A percentile compares a stretch with the other conserved stretches of the same genome.
Conservation (phyloP, 2,329 filamentous ascomycete species). For the Trichophyton simii region DNA sequence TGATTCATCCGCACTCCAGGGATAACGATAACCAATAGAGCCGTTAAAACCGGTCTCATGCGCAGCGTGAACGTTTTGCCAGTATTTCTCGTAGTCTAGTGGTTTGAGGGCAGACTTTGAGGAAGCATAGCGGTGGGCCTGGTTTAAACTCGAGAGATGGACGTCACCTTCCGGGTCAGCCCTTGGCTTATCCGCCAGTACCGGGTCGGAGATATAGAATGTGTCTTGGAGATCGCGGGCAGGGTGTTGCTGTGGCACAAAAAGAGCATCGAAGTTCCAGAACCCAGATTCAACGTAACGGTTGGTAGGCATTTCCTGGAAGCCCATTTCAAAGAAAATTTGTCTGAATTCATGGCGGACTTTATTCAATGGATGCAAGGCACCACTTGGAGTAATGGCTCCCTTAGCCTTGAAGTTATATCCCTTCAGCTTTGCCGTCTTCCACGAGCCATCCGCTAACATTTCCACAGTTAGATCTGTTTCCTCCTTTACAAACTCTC, state of each 20-base stretch:
- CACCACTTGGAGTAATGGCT: slow-evolving; percentile 36
- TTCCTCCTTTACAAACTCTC: slow-evolving; percentile 81
- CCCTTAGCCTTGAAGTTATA: slow-evolving; percentile 66
- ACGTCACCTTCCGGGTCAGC: slow-evolving; percentile 39
- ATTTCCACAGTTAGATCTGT: slow-evolving; percentile 93
- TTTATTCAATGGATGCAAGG: slow-evolving; percentile 62
- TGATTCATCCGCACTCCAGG: slow-evolving; percentile 79
- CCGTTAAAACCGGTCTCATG: slow-evolving; percentile 88
- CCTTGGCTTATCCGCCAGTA: slow-evolving; percentile 54
- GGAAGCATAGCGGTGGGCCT: slow-evolving; percentile 28
- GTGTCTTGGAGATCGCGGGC: slow-evolving; percentile 96
- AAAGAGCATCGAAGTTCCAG: slow-evolving; percentile 98
- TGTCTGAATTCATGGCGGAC: slow-evolving; percentile 90
- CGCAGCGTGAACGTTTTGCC: slow-evolving; percentile 72
- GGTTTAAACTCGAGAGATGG: slow-evolving; percentile 26
- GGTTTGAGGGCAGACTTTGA: slow-evolving; percentile 38
- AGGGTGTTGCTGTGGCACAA: slow-evolving; percentile 94
- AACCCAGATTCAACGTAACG: slow-evolving; percentile 92
- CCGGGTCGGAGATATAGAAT: slow-evolving; percentile 92
- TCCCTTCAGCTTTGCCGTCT: slow-evolving; percentile 76
- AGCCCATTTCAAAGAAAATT: slow-evolving; percentile 99
- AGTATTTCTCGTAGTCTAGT: slow-evolving; percentile 70
- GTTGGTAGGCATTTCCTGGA: slow-evolving; percentile 94
- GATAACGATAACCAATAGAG: slow-evolving; percentile 92
- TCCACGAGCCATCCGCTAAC: slow-evolving; percentile 76